phyloP scores from a whole-genome alignment of 2,329 filamentous ascomycete species.

The Grosmannia serpens region DNA sequence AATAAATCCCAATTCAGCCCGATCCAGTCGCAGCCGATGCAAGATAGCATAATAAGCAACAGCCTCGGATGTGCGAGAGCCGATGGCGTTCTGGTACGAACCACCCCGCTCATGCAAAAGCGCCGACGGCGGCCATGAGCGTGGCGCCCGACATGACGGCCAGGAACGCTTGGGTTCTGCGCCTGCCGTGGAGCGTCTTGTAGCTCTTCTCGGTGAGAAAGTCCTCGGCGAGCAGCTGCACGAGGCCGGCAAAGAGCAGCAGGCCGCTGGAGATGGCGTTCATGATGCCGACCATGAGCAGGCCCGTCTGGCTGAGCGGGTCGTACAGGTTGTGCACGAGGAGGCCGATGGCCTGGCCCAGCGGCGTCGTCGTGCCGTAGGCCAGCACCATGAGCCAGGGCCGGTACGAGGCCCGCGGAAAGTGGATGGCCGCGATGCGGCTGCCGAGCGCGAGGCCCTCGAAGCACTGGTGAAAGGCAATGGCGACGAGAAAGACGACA shows the following conservation, averaged over 20 bases:
- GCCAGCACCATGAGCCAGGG: conserved; percentile 77
- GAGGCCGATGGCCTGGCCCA: conserved; percentile 75
- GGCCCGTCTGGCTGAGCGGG: conserved; percentile 60
- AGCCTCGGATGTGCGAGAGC: neutral
- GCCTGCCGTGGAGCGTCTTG: conserved; percentile 49
- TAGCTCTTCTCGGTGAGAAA: conserved; percentile 70
- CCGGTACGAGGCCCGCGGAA: conserved; percentile 58
- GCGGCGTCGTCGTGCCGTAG: conserved; percentile 65
- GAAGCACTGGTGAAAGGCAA: conserved; percentile 79
- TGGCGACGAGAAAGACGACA: conserved; percentile 67
- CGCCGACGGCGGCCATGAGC: conserved; percentile 61
- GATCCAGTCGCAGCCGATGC: neutral
- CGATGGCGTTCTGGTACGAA: neutral
- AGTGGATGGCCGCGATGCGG: conserved; percentile 73
- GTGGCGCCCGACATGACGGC: conserved; percentile 52
- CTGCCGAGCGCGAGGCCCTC: conserved; percentile 79
- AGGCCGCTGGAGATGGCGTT: conserved; percentile 76
- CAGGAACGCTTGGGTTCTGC: conserved; percentile 49
- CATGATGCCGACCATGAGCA: conserved; percentile 77
- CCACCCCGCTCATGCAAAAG: conserved; percentile 45
- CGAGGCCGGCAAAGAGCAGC: conserved; percentile 69
- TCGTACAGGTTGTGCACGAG: conserved; percentile 70
- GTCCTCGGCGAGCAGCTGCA: conserved; percentile 76
- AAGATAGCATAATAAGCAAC: neutral
- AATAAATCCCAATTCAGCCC: neutral